These are phyloP conservation scores for Starmerella geochares DNA, from an alignment of 805 yeast species.

Conservation along the genomic window DNA sequence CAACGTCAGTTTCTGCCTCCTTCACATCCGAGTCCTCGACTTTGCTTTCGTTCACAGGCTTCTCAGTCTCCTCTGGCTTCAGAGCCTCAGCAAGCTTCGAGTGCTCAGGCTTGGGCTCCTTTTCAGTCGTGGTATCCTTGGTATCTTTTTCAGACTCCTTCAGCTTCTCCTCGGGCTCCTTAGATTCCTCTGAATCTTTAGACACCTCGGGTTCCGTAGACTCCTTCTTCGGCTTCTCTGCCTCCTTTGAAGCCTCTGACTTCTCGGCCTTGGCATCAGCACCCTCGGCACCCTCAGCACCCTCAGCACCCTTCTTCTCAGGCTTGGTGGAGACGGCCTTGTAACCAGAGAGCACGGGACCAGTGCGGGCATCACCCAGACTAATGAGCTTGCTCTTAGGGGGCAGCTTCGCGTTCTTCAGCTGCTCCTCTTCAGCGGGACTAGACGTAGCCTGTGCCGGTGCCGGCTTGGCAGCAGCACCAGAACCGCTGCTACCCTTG, in stretches of 20 bases:
- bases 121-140: background rate
- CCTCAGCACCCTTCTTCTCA: conserved; percentile 8
- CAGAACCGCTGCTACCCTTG: background rate
- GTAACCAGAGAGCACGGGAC: conserved; percentile 19
- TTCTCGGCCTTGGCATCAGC: conserved; percentile 15
- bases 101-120: background rate
- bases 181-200: background rate
- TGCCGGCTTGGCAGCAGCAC: conserved; percentile 4
- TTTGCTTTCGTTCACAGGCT: background rate
- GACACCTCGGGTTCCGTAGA: no score
- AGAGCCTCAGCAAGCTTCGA: background rate
- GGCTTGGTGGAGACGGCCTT: conserved; percentile 5
- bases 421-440: conserved; percentile 34
- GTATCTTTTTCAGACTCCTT: conserved; percentile 37
- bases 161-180: background rate
- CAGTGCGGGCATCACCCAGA: conserved; percentile 18
- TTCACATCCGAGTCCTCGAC: background rate
- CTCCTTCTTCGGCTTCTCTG: conserved; percentile 34
- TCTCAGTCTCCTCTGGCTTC: conserved; percentile 10
- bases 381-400: conserved; percentile 37
- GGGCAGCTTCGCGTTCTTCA: conserved; percentile 37
- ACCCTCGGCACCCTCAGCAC: conserved; percentile 9
- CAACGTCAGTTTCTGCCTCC: conserved; percentile 1
- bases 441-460: background rate
- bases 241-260: conserved; percentile 4